These are phyloP conservation scores for Suillus plorans DNA, from an alignment of 768 basidiomycete species.

Conservation along the genomic window DNA sequence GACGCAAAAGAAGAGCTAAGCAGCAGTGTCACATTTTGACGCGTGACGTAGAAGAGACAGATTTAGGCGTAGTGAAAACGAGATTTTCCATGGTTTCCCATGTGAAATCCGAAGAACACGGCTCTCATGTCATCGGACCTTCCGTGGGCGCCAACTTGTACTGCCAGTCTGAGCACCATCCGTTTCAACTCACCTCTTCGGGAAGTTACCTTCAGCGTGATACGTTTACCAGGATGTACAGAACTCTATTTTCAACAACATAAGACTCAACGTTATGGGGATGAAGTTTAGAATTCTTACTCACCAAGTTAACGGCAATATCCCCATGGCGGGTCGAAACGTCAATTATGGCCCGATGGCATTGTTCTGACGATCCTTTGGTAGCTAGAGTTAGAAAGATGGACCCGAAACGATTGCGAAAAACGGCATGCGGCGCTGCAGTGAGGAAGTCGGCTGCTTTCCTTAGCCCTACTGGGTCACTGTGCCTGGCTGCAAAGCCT, in stretches of 20 bases:
- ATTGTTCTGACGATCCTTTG: constrained; percentile 31
- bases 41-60: constrained; percentile 11
- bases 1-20: background rate
- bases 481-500: constrained; percentile 11
- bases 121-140: background rate
- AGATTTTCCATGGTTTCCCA: background rate
- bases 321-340: constrained; percentile 37
- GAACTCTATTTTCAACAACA: constrained; percentile 12
- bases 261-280: constrained; percentile 3
- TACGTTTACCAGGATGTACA: constrained; percentile 3
- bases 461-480: constrained; percentile 21
- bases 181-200: constrained; percentile 6
- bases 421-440: constrained; percentile 28
- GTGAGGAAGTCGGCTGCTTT: constrained; percentile 22
- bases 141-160: background rate
- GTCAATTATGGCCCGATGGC: constrained; percentile 36
- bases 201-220: constrained; percentile 6
- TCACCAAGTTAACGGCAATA: constrained; percentile 24
- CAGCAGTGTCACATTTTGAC: background rate
- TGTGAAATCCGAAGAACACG: constrained; percentile 3
- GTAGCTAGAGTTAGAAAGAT: constrained; percentile 40
- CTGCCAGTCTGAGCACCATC: background rate
- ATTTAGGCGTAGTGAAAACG: background rate
- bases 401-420: constrained; percentile 40
- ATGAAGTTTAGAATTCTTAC: constrained; percentile 2